A percentile compares a stretch with the other conserved stretches of the same genome.
These are phyloP conservation scores for Zoysia pacifica DNA, from an alignment of 176 grass and related monocot species.

Conservation along the genomic window DNA sequence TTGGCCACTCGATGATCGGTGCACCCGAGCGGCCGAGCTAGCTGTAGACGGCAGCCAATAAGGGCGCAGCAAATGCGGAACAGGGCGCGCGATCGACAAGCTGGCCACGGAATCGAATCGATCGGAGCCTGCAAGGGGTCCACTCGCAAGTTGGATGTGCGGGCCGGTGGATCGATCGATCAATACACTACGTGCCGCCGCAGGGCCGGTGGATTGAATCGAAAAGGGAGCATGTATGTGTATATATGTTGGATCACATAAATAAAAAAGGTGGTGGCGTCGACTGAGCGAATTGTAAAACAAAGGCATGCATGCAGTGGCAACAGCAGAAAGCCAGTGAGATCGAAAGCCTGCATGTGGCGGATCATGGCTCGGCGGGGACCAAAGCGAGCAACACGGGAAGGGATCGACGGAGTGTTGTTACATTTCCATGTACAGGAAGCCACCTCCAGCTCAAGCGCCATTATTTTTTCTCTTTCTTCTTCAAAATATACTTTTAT, in stretches of 20 bases:
- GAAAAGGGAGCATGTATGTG: neutral
- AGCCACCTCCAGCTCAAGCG: too few species aligned
- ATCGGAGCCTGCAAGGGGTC: neutral
- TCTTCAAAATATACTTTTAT: neutral
- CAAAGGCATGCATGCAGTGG: constrained; percentile 17
- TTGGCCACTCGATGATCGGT: neutral
- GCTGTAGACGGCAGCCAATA: constrained; percentile 33
- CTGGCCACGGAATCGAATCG: constrained; percentile 32
- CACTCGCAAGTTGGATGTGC: constrained; percentile 6
- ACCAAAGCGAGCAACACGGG: neutral
- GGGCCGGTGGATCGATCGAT: constrained; percentile 2
- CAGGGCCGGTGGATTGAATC: neutral
- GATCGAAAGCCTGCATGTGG: constrained; percentile 39
- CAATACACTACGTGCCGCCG: too few species aligned
- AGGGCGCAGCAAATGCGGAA: constrained; percentile 38
- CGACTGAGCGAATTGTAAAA: too few species aligned
- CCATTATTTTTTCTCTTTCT: too few species aligned
- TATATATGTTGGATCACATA: neutral
- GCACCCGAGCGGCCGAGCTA: neutral
- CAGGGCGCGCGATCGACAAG: neutral
- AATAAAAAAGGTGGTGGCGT: neutral
- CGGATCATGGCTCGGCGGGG: constrained; percentile 38
- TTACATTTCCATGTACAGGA: neutral
- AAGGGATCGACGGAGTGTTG: neutral
- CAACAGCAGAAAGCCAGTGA: too few species aligned